Evolutionary conservation across 768 basidiomycete genomes (phyloP).

Genomic region (Austroboletus eburneus): DNA sequence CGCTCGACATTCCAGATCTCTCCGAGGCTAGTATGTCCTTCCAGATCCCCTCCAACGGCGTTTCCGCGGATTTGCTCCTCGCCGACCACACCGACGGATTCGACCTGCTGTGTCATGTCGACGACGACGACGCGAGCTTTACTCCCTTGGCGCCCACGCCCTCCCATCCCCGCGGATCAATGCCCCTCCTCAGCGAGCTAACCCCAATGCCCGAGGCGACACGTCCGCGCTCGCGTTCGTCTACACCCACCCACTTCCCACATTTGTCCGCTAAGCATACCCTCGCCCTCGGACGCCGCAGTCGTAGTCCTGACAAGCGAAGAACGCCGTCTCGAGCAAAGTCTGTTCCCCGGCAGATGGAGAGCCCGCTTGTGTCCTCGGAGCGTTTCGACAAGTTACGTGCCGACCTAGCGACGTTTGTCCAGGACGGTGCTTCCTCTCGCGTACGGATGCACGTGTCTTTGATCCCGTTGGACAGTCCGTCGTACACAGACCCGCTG

Average conservation of each 20-base stretch:
- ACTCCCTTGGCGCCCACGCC: conserved; percentile 29
- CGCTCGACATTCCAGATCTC: conserved; percentile 49
- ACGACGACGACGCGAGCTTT: conserved; percentile 34
- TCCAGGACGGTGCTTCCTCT: conserved; percentile 3
- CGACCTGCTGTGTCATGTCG: conserved; percentile 35
- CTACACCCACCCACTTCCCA: conserved; percentile 3
- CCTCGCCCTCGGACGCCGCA: conserved; percentile 12
- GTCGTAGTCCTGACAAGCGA: conserved; percentile 12
- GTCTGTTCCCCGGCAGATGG: neutral
- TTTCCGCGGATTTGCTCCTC: conserved; percentile 32
- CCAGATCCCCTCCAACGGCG: conserved; percentile 43
- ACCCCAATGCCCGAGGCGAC: conserved; percentile 34
- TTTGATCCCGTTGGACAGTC: too few species aligned
- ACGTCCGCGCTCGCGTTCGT: conserved; percentile 7
- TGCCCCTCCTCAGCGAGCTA: conserved; percentile 38
- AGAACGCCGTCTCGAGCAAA: conserved; percentile 4
- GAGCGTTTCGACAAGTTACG: conserved; percentile 24
- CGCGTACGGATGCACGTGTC: conserved; percentile 4
- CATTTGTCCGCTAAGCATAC: conserved; percentile 14
- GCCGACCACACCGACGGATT: conserved; percentile 39
- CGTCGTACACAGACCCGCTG: too few species aligned
- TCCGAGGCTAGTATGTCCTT: conserved; percentile 43
- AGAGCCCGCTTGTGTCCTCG: conserved; percentile 21
- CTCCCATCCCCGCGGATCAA: conserved; percentile 28
- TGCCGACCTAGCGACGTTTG: conserved; percentile 15